Conservation (phyloP, 768 basidiomycete genomes). For the Leccinum incarnatum region DNA sequence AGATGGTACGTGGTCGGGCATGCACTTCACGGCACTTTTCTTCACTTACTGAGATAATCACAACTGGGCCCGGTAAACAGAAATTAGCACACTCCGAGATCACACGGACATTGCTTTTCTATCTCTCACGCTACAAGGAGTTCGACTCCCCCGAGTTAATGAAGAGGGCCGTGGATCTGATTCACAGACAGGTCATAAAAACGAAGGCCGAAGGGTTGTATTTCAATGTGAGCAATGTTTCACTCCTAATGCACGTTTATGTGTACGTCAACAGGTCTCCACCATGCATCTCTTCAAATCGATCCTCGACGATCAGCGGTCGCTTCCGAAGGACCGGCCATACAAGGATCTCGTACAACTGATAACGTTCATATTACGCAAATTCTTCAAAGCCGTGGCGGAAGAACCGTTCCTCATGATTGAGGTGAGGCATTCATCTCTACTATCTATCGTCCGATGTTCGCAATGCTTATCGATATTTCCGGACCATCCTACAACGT, state of each 20-base stretch:
- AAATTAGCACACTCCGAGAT: conserved; percentile 89
- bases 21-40: conserved; percentile 8
- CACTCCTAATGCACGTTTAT: conserved; percentile 6
- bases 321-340: conserved; percentile 74
- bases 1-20: conserved; percentile 57
- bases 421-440: conserved; percentile 58
- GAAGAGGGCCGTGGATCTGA: conserved; percentile 83
- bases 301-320: conserved; percentile 77
- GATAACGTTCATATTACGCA: conserved; percentile 82
- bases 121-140: conserved; percentile 81
- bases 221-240: conserved; percentile 69
- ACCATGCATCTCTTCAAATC: conserved; percentile 85
- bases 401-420: conserved; percentile 85
- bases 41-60: conserved; percentile 21
- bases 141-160: conserved; percentile 75
- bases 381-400: conserved; percentile 90
- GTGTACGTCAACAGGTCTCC: conserved; percentile 63
- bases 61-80: conserved; percentile 41
- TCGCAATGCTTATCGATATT: conserved; percentile 20
- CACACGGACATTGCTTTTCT: conserved; percentile 77
- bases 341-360: conserved; percentile 81
- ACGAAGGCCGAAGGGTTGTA: conserved; percentile 93
- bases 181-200: conserved; percentile 88
- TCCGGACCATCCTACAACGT: conserved; percentile 3
- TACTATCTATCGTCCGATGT: conserved; percentile 18